phyloP scores from a whole-genome alignment of 805 yeast genomes.

The Candida peoriensis region DNA sequence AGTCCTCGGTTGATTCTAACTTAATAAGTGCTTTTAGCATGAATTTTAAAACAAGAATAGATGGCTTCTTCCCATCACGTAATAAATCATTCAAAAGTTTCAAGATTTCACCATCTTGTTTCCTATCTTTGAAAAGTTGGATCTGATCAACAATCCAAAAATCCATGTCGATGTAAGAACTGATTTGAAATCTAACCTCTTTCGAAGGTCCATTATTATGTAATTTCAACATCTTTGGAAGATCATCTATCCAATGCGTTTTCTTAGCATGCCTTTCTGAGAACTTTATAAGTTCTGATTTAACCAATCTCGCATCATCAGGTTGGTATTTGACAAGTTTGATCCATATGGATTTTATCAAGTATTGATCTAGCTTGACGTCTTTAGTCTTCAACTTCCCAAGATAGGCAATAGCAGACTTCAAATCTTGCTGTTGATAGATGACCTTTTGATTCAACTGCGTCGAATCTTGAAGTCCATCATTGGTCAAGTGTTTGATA shows the following conservation, averaged over 20 bases:
- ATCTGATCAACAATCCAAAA: constrained; percentile 5
- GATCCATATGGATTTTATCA: constrained; percentile 7
- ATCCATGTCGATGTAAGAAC: not conserved
- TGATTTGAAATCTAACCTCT: not conserved
- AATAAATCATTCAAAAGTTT: constrained; percentile 5
- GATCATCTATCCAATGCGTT: constrained; percentile 6
- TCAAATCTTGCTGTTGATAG: constrained; percentile 1
- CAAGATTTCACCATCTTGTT: constrained; percentile 2
- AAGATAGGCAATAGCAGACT: not conserved
- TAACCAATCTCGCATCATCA: constrained; percentile 1
- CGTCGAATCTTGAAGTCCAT: constrained; percentile 4
- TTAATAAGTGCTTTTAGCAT: constrained; percentile 9
- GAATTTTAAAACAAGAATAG: constrained; percentile 5
- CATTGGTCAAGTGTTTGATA: constrained; percentile 7
- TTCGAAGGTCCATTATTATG: not conserved
- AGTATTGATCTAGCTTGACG: constrained; percentile 1
- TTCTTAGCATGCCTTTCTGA: not conserved
- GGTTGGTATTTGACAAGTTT: constrained; percentile 1
- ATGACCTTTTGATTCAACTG: constrained; percentile 5
- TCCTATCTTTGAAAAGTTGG: not conserved
- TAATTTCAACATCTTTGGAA: constrained; percentile 2
- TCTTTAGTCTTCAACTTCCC: not conserved
- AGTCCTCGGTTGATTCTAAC: constrained; percentile 10
- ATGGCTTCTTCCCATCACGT: constrained; percentile 19
- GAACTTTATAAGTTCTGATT: constrained; percentile 1